Evolutionary conservation across 2,329 filamentous ascomycete genomes (phyloP).

Genomic region (Ascosphaera pollenicola): DNA sequence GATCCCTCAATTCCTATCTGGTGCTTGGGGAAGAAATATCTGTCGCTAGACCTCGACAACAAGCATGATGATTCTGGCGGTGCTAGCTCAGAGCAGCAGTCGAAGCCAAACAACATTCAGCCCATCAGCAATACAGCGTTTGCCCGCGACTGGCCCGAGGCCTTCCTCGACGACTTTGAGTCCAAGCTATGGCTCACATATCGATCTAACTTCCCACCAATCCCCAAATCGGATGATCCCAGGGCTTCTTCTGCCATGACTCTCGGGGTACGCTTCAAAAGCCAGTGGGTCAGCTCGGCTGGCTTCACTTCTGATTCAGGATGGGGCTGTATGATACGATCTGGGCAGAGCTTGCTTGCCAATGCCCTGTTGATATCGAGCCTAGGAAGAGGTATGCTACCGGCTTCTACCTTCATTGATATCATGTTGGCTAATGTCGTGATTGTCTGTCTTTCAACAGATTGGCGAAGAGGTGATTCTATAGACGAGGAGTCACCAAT

Average conservation of each 20-base stretch:
- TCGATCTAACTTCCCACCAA: constrained; percentile 62
- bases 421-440: not conserved
- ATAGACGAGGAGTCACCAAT: constrained; percentile 44
- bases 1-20: constrained; percentile 49
- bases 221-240: constrained; percentile 56
- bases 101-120: not conserved
- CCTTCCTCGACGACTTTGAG: constrained; percentile 82
- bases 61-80: not conserved
- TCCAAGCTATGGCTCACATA: constrained; percentile 95
- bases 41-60: constrained; percentile 6
- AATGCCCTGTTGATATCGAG: constrained; percentile 55
- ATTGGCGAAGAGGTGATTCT: constrained; percentile 47
- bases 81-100: constrained; percentile 2
- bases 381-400: constrained; percentile 49
- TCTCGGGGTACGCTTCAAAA: constrained; percentile 64
- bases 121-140: constrained; percentile 9
- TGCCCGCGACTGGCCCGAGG: constrained; percentile 49
- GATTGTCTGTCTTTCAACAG: constrained; percentile 16
- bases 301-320: constrained; percentile 87
- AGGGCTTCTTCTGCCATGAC: constrained; percentile 52
- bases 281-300: constrained; percentile 50
- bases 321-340: constrained; percentile 98
- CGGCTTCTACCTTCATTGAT: not conserved
- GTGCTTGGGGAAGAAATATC: constrained; percentile 50
- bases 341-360: constrained; percentile 77